phyloP scores from a whole-genome alignment of 768 basidiomycete genomes.

The Tephrocybe sp. region DNA sequence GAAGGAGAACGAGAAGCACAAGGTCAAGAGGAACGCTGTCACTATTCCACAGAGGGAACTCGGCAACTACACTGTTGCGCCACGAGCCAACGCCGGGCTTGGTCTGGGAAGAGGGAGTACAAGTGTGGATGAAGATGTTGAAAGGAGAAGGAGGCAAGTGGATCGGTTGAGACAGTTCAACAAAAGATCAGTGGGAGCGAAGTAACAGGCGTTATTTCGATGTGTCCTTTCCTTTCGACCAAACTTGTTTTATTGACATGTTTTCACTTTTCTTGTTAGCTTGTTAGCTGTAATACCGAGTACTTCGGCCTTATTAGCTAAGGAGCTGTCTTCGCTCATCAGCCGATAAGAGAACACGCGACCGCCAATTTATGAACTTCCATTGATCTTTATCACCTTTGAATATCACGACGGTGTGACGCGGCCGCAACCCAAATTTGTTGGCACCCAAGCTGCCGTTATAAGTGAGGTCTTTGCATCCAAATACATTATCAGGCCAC shows the following conservation, averaged over 20 bases:
- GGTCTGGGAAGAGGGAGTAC: conserved; percentile 44
- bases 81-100: conserved; percentile 55
- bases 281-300: too few species aligned
- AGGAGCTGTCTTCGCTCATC: too few species aligned
- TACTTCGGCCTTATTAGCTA: too few species aligned
- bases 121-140: conserved; percentile 74
- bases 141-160: conserved; percentile 70
- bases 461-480: too few species aligned
- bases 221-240: not conserved
- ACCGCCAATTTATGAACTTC: too few species aligned
- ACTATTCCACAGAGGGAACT: conserved; percentile 78
- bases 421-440: too few species aligned
- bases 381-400: too few species aligned
- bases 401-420: too few species aligned
- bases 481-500: too few species aligned
- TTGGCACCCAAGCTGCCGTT: too few species aligned
- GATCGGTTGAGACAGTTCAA: conserved; percentile 71
- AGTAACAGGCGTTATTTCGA: not conserved
- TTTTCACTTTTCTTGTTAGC: not conserved
- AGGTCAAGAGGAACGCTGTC: conserved; percentile 77
- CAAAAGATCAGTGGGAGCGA: conserved; percentile 35
- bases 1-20: conserved; percentile 65
- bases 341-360: too few species aligned
- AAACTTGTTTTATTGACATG: not conserved
- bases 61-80: conserved; percentile 80